phyloP scores from a whole-genome alignment of 1,139 yeast species.

The Diutina rugosa region DNA sequence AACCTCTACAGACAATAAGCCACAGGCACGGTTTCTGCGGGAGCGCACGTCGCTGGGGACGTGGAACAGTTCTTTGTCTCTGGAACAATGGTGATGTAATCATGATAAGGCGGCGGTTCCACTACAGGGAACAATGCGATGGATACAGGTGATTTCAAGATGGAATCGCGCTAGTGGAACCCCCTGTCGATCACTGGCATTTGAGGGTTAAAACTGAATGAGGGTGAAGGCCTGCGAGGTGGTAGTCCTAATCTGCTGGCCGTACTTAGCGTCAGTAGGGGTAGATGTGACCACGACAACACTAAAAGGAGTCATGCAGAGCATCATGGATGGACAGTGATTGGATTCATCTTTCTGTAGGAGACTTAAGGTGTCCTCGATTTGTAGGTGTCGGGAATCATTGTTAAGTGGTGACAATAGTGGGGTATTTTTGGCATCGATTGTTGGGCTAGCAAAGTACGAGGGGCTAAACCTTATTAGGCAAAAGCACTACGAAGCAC shows the following conservation, averaged over 20 bases:
- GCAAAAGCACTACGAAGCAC: background rate
- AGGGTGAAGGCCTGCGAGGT: background rate
- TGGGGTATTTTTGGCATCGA: background rate
- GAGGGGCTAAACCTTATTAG: background rate
- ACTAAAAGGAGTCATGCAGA: background rate
- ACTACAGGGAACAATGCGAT: background rate
- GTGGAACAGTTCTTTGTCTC: background rate
- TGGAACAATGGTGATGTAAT: background rate
- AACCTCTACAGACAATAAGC: background rate
- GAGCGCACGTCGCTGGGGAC: too few species aligned
- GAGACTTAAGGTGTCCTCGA: too few species aligned
- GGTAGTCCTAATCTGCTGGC: background rate
- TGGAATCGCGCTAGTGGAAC: background rate
- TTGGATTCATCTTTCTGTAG: too few species aligned
- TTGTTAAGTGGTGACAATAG: too few species aligned
- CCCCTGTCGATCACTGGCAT: background rate
- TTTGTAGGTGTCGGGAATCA: background rate
- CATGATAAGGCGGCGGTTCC: background rate
- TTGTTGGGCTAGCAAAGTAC: background rate
- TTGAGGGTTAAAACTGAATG: too few species aligned
- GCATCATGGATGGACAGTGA: too few species aligned
- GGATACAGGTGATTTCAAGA: background rate
- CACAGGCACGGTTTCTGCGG: background rate
- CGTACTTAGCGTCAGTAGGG: background rate
- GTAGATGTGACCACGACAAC: background rate